A percentile compares a stretch with the other conserved stretches of the same genome.
These are phyloP conservation scores for Saccharomycopsis amapae DNA, from an alignment of 805 yeast genomes.

Conservation along the genomic window DNA sequence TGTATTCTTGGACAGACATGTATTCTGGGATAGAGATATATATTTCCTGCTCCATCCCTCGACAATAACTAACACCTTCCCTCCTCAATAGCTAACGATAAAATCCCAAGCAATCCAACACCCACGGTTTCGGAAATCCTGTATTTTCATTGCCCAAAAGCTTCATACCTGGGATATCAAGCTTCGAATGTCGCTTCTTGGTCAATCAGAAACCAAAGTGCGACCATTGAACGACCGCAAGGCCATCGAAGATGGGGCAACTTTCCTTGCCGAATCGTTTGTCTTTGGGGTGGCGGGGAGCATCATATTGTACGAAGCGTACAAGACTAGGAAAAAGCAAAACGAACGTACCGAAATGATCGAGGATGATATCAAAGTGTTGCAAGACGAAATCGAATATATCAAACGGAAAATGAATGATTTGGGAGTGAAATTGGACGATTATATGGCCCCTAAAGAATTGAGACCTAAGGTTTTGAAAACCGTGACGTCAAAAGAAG, in stretches of 20 bases:
- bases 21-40: no score
- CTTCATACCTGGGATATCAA: slow-evolving; percentile 59
- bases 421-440: slow-evolving; percentile 38
- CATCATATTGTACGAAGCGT: slow-evolving; percentile 62
- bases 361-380: slow-evolving; percentile 61
- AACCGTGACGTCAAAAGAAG: neutral
- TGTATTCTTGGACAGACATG: no score
- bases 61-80: no score
- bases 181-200: slow-evolving; percentile 53
- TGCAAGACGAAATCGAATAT: slow-evolving; percentile 64
- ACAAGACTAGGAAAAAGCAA: slow-evolving; percentile 61
- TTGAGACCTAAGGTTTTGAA: slow-evolving; percentile 40
- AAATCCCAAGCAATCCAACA: slow-evolving; percentile 73
- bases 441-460: slow-evolving; percentile 42
- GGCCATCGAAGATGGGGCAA: slow-evolving; percentile 81
- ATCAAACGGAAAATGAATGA: slow-evolving; percentile 43
- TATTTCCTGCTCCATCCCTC: no score
- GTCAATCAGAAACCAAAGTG: slow-evolving; percentile 41
- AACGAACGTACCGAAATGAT: slow-evolving; percentile 52
- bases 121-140: slow-evolving; percentile 49
- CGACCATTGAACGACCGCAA: slow-evolving; percentile 76
- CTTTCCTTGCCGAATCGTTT: slow-evolving; percentile 66
- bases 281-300: slow-evolving; percentile 78
- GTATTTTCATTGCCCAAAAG: slow-evolving; percentile 66
- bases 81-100: slow-evolving; percentile 32